Conservation (phyloP, 163 green algal genomes). For the Smithsoniella earleae region DNA sequence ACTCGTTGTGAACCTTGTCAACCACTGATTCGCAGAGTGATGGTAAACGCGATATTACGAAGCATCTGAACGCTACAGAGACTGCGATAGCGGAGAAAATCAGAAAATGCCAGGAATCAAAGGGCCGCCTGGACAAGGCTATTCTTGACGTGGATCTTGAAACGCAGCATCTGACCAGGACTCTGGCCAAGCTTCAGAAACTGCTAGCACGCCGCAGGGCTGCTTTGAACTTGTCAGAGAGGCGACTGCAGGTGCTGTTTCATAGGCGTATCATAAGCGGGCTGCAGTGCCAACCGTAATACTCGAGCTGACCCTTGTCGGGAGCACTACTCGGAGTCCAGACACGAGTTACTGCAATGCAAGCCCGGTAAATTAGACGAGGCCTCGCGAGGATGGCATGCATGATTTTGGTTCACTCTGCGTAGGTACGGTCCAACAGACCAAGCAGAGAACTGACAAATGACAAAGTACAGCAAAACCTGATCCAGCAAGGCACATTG, state of each 20-base stretch:
- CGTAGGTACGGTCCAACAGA: conserved; percentile 1
- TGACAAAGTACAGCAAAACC: conserved; percentile 24
- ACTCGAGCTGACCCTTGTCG: too few relatives aligned
- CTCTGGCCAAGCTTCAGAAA: background rate
- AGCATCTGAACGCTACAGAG: conserved; percentile 5
- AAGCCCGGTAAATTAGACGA: too few relatives aligned
- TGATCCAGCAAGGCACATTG: conserved; percentile 19
- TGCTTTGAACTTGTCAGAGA: background rate
- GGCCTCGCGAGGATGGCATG: too few relatives aligned
- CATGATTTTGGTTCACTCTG: too few relatives aligned
- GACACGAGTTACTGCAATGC: too few relatives aligned
- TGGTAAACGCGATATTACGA: conserved; percentile 8
- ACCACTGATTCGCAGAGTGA: too few relatives aligned
- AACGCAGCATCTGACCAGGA: background rate
- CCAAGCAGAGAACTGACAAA: conserved; percentile 26
- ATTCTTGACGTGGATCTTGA: conserved; percentile 29
- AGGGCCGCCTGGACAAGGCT: conserved; percentile 1
- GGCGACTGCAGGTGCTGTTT: background rate
- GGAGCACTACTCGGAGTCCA: too few relatives aligned
- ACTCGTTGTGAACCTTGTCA: too few relatives aligned
- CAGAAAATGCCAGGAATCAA: background rate
- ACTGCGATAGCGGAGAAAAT: conserved; percentile 1
- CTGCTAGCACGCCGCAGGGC: background rate
- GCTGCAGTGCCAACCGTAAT: too few relatives aligned
- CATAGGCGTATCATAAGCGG: background rate